A percentile compares a stretch with the other conserved stretches of the same genome.
Conservation (phyloP, 495 filamentous ascomycete species). For the Mycothermus thermophilus region DNA sequence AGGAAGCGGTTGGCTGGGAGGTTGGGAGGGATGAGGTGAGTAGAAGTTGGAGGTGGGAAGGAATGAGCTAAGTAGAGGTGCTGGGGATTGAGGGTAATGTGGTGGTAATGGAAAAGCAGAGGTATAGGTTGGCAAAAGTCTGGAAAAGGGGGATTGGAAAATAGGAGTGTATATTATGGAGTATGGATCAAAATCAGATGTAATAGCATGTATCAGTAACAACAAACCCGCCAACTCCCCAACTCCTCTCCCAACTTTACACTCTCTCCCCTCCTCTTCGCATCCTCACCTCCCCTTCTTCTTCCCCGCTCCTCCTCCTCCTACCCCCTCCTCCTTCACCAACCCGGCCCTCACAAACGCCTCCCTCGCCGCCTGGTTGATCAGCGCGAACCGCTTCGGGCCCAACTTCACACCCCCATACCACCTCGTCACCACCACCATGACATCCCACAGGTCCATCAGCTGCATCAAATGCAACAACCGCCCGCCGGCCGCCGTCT, state of each 20-base stretch:
- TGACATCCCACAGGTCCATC: conserved; percentile 84
- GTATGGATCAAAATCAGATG: too few species aligned
- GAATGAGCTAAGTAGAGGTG: too few species aligned
- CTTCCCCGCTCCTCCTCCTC: conserved; percentile 40
- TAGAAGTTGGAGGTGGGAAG: too few species aligned
- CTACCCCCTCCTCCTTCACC: conserved; percentile 31
- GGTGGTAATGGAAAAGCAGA: too few species aligned
- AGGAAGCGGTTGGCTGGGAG: too few species aligned
- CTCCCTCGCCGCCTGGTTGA: conserved; percentile 75
- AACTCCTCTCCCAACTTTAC: too few species aligned
- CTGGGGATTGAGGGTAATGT: too few species aligned
- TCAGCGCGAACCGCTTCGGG: conserved; percentile 76
- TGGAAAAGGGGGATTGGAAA: not conserved
- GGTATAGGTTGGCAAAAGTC: too few species aligned
- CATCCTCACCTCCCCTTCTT: conserved; percentile 27
- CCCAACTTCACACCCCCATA: conserved; percentile 84
- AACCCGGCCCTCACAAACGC: conserved; percentile 69
- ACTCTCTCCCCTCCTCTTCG: too few species aligned
- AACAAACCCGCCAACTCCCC: not conserved
- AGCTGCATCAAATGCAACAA: conserved; percentile 81
- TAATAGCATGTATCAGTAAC: too few species aligned
- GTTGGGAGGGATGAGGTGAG: too few species aligned
- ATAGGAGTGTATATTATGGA: too few species aligned
- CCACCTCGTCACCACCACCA: conserved; percentile 93
- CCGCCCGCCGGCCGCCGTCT: conserved; percentile 81